Percentiles rank a stretch among this genome's conserved stretches.
phyloP scores from a whole-genome alignment of 2,329 filamentous ascomycete species.

The Phaeosphaeria sp. region DNA sequence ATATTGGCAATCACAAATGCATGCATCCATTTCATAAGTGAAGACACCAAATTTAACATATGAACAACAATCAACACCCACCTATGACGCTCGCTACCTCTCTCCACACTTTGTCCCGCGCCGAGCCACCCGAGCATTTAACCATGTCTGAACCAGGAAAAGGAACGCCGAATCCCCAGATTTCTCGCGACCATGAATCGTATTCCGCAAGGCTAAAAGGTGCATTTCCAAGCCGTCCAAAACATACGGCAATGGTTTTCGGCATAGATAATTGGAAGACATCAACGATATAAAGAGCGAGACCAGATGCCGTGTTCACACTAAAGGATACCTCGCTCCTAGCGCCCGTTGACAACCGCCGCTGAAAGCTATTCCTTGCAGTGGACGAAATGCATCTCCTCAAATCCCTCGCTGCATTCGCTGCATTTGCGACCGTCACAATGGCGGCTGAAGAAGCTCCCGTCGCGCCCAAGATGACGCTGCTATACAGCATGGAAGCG shows the following conservation, averaged over 20 bases:
- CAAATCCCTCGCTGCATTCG: conserved; percentile 10
- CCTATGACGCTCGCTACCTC: not conserved
- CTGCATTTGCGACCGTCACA: conserved; percentile 7
- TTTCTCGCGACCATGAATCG: not conserved
- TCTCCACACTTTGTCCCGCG: not conserved
- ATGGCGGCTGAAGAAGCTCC: conserved; percentile 21
- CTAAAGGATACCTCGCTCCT: not conserved
- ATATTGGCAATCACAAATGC: no score
- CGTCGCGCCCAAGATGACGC: conserved; percentile 24
- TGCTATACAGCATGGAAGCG: conserved; percentile 32
- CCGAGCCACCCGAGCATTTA: not conserved
- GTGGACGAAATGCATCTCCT: conserved; percentile 14
- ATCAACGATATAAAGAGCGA: not conserved
- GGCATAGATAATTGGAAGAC: not conserved
- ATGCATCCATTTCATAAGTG: no score
- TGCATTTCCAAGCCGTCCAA: not conserved
- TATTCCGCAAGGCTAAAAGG: not conserved
- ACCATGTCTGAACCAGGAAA: not conserved
- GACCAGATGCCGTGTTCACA: not conserved
- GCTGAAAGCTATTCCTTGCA: not conserved
- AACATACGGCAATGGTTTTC: not conserved
- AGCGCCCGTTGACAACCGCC: not conserved
- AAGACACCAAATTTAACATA: no score
- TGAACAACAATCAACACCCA: no score
- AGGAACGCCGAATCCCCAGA: not conserved